phyloP scores from a whole-genome alignment of 768 basidiomycete genomes.

The Phanerochaete carnosa region DNA sequence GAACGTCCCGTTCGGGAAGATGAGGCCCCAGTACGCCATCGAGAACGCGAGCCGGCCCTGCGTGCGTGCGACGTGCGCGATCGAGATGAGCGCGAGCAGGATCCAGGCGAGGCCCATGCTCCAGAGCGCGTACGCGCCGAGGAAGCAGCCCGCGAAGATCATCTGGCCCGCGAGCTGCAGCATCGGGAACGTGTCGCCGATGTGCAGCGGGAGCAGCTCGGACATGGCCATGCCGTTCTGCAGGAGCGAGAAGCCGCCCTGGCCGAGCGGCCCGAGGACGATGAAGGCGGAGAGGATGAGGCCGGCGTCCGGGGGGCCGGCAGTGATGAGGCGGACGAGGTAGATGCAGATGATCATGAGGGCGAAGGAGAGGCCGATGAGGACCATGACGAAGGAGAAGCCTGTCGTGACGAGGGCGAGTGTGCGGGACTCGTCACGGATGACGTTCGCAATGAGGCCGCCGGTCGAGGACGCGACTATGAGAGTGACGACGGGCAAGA shows the following conservation, averaged over 20 bases:
- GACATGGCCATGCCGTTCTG: conserved; percentile 38
- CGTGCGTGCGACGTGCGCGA: conserved; percentile 27
- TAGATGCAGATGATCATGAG: conserved; percentile 48
- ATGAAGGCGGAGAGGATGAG: conserved; percentile 44
- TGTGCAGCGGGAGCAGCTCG: conserved; percentile 31
- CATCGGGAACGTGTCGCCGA: conserved; percentile 28
- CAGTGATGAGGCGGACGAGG: conserved; percentile 40
- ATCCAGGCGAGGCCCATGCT: conserved; percentile 56
- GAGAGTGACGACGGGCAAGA: conserved; percentile 49
- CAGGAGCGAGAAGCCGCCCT: conserved; percentile 45
- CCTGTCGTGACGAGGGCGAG: conserved; percentile 41
- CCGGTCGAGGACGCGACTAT: conserved; percentile 53
- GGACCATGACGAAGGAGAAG: conserved; percentile 40
- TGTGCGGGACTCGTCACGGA: conserved; percentile 32
- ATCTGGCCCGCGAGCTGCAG: conserved; percentile 35
- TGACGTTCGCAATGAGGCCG: conserved; percentile 38
- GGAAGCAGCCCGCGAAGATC: conserved; percentile 42
- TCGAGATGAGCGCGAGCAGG: conserved; percentile 38
- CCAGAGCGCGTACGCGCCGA: conserved; percentile 46
- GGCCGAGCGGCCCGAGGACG: conserved; percentile 51
- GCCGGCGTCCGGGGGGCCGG: conserved; percentile 37
- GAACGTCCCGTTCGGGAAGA: conserved; percentile 56
- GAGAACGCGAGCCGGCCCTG: conserved; percentile 41
- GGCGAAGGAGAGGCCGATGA: conserved; percentile 44
- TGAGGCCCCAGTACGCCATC: conserved; percentile 50